These are phyloP conservation scores for Torulaspora franciscae DNA, from an alignment of 805 yeast genomes.

Conservation along the genomic window DNA sequence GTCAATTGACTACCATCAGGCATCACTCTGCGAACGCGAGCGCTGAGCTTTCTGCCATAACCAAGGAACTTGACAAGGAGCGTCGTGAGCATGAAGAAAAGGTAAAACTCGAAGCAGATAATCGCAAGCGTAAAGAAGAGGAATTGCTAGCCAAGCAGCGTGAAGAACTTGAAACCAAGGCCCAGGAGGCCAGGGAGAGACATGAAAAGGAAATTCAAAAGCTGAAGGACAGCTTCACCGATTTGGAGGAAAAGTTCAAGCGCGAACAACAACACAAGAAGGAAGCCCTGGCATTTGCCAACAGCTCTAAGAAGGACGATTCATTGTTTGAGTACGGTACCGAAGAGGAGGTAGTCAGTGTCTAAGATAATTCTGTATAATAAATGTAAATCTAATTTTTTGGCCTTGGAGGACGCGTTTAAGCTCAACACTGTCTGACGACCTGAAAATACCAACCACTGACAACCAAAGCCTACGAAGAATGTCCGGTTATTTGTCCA, in stretches of 20 bases:
- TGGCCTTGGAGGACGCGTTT: background rate
- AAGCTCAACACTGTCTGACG: background rate
- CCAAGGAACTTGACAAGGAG: conserved; percentile 29
- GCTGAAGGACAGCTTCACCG: conserved; percentile 20
- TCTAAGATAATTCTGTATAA: conserved; percentile 3
- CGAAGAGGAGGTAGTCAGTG: conserved; percentile 23
- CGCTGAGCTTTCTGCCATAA: conserved; percentile 23
- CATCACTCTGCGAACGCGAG: conserved; percentile 32
- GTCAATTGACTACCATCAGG: conserved; percentile 24
- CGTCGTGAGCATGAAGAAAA: conserved; percentile 27
- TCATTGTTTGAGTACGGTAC: conserved; percentile 25
- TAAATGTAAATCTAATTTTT: background rate
- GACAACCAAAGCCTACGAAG: background rate
- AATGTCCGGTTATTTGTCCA: conserved; percentile 19
- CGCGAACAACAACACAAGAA: conserved; percentile 17
- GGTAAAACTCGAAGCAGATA: conserved; percentile 26
- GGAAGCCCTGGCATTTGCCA: conserved; percentile 2
- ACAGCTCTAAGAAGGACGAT: conserved; percentile 9
- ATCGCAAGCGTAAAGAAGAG: conserved; percentile 25
- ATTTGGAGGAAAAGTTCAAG: conserved; percentile 17
- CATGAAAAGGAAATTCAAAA: conserved; percentile 25
- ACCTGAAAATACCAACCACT: background rate
- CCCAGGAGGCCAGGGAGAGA: conserved; percentile 15
- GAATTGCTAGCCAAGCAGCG: conserved; percentile 26
- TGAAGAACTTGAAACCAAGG: conserved; percentile 21